Evolutionary conservation across 768 basidiomycete species (phyloP).

Genomic region (Lactifluus subvellereus): DNA sequence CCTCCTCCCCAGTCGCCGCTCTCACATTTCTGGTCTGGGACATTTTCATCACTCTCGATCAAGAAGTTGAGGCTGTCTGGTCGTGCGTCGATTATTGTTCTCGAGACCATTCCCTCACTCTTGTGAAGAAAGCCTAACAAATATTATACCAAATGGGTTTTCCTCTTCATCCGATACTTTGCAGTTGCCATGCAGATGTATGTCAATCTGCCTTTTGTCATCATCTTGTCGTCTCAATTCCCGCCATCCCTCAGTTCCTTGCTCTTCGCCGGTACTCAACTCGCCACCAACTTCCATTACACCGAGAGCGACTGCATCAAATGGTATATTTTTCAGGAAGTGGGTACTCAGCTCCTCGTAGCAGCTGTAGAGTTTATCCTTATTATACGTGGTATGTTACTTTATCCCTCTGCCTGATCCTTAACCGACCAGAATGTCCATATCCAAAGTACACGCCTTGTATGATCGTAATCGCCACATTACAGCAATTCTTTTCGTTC

Average conservation of each 20-base stretch:
- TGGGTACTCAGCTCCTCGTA: constrained; percentile 20
- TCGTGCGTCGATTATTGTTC: constrained; percentile 25
- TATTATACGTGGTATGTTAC: constrained; percentile 27
- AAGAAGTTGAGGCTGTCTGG: constrained; percentile 31
- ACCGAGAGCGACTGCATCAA: constrained; percentile 22
- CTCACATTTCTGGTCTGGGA: constrained; percentile 30
- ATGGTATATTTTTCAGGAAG: constrained; percentile 18
- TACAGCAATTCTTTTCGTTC: not conserved
- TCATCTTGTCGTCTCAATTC: not conserved
- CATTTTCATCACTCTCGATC: constrained; percentile 26
- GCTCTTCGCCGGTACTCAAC: constrained; percentile 17
- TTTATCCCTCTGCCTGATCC: not conserved
- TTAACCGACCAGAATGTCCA: not conserved
- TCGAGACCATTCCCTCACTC: not conserved
- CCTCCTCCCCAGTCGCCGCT: constrained; percentile 27
- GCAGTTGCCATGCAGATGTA: constrained; percentile 21
- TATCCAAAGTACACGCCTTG: constrained; percentile 18
- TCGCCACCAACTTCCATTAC: constrained; percentile 21
- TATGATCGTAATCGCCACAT: constrained; percentile 18
- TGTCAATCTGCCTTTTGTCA: not conserved
- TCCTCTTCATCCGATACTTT: constrained; percentile 23
- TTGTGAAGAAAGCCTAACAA: constrained; percentile 25
- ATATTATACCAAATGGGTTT: constrained; percentile 30
- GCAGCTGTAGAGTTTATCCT: constrained; percentile 27
- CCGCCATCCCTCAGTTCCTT: constrained; percentile 3